Conservation (phyloP, 352 stramenopile species). For the Phytophthora crassamura region DNA sequence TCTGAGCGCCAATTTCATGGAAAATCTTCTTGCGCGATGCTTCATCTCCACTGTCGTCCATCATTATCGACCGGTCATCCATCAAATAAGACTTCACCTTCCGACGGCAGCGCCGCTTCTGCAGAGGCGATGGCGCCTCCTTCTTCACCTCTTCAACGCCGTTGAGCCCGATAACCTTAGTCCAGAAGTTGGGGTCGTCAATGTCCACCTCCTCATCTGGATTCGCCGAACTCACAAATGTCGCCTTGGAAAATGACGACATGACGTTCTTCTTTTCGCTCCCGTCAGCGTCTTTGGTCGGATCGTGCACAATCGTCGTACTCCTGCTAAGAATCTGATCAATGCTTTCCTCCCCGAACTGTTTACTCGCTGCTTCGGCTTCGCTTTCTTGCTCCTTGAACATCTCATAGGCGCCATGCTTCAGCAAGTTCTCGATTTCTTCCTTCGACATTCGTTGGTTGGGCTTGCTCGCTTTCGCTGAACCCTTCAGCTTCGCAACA, state of each 20-base stretch:
- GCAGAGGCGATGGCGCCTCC: conserved; percentile 73
- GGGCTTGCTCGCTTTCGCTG: conserved; percentile 40
- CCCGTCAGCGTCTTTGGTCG: conserved; percentile 53
- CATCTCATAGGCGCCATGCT: conserved; percentile 94
- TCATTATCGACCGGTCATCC: conserved; percentile 41
- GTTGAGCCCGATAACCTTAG: conserved; percentile 92
- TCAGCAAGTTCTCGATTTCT: conserved; percentile 93
- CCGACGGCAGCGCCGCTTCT: conserved; percentile 70
- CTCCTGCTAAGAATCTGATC: conserved; percentile 96
- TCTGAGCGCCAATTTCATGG: conserved; percentile 21
- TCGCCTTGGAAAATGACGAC: conserved; percentile 94
- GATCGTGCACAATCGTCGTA: conserved; percentile 90
- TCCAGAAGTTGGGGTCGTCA: conserved; percentile 96
- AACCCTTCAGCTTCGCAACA: conserved; percentile 49
- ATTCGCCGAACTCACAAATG: conserved; percentile 90
- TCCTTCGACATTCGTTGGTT: conserved; percentile 84
- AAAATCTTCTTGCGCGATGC: conserved; percentile 37
- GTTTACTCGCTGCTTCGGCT: conserved; percentile 93
- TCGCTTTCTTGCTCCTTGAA: conserved; percentile 93
- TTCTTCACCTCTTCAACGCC: conserved; percentile 66
- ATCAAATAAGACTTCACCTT: conserved; percentile 80
- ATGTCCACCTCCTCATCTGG: conserved; percentile 90
- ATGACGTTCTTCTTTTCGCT: conserved; percentile 80
- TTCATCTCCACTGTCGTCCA: conserved; percentile 66
- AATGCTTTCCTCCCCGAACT: conserved; percentile 98